A percentile compares a stretch with the other conserved stretches of the same genome.
These are phyloP conservation scores for Zygoascus bituminiphila DNA, from an alignment of 805 yeast species.

Conservation along the genomic window DNA sequence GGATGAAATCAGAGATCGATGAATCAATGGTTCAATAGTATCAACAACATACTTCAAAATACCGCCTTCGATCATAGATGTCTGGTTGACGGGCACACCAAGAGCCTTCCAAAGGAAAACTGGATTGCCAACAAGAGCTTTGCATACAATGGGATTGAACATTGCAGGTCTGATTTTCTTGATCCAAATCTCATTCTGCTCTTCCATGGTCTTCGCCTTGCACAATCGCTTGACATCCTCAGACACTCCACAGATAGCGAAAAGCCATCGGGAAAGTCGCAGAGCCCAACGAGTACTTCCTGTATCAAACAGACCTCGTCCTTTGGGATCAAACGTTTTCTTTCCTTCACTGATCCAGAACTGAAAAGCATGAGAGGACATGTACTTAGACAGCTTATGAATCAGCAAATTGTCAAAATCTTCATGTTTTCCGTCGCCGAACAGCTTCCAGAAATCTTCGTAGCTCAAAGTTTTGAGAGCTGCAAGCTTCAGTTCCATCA, in stretches of 20 bases:
- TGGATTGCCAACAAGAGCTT: constrained; percentile 68
- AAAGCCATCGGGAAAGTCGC: constrained; percentile 54
- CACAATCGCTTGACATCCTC: constrained; percentile 49
- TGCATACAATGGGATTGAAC: constrained; percentile 61
- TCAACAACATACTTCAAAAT: constrained; percentile 64
- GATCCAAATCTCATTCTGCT: constrained; percentile 61
- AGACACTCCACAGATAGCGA: constrained; percentile 42
- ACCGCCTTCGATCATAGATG: constrained; percentile 67
- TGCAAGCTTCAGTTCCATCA: constrained; percentile 71
- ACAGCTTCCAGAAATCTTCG: constrained; percentile 62
- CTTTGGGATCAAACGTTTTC: constrained; percentile 44
- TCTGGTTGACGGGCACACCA: constrained; percentile 85
- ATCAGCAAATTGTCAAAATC: constrained; percentile 46
- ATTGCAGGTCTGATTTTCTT: constrained; percentile 56
- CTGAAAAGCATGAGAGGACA: constrained; percentile 75
- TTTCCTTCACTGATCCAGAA: constrained; percentile 65
- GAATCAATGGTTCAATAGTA: constrained; percentile 68
- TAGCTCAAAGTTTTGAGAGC: constrained; percentile 47
- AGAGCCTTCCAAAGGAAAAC: constrained; percentile 81
- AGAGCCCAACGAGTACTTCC: constrained; percentile 86
- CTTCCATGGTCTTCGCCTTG: constrained; percentile 45
- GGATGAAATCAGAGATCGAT: constrained; percentile 50
- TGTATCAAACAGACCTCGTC: constrained; percentile 60
- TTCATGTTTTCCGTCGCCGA: constrained; percentile 64
- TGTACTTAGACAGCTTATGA: constrained; percentile 51